Evolutionary conservation across 2,329 filamentous ascomycete species (phyloP), one percentile per base, ranked within the genome.

Genomic region (Thermochaetoides dissita): DNA sequence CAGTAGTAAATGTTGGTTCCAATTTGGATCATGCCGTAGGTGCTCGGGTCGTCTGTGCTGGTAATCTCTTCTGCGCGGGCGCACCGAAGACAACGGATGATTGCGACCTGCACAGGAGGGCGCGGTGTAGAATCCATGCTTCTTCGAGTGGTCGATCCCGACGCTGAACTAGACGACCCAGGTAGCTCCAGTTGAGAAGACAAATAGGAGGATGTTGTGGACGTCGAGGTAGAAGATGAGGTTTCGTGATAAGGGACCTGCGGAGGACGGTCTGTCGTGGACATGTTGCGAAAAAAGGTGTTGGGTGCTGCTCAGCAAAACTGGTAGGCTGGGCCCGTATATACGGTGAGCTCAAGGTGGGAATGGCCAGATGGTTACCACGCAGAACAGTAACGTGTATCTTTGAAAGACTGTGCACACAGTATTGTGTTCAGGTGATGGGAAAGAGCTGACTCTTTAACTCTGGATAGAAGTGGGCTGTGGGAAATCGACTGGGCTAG

Each of bases 1-100:
- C 76, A 80, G 60, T 81, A 80, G 63, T 79, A 79, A 46, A 79
- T 69, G 58, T 77, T 77, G 57, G 74, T 71, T 2, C 74, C 74
- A 47, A 80, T 75, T 53, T 71, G 68, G 10, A 81, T 69, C 76
- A 81, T 81, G 47, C 75, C 76, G 44, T 64, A 71, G 36, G 71
- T 63, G 49, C 61, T 64, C 39, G 69, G 63, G 57, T 79, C 73
- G 57, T 79, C 74, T 30, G 72, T 76, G 7, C 71, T 69, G 7
- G 74, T 76, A 29, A 71, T 67, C 63, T 80, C 76, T 42, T 74
- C 73, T 42, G 70, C 67, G 44, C 70, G 69, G 35, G 72, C 69
- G 55, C 74, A 78, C 44, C 76, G 71, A 56, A 78, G 70, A 63
- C 76, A 80, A 51, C 76, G 74, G 50, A 80, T 63, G 30, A 74